A percentile compares a stretch with the other conserved stretches of the same genome.
Conservation (phyloP, 2,329 filamentous ascomycete species). For the Aureobasidium leucospermi region DNA sequence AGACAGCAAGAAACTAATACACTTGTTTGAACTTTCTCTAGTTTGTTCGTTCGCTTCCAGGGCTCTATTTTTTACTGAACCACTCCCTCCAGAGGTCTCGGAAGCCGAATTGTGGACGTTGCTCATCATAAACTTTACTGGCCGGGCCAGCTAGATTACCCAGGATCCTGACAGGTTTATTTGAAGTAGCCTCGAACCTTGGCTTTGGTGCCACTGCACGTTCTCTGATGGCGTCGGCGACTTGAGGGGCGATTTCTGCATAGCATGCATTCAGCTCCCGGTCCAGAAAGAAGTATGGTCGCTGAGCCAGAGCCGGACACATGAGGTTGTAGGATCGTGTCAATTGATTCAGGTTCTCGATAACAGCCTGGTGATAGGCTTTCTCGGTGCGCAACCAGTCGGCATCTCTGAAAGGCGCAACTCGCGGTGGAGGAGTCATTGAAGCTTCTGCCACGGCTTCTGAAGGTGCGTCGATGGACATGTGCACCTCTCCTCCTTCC, state of each 20-base stretch:
- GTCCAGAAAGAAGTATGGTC: conserved; percentile 79
- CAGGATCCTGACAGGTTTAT: conserved; percentile 49
- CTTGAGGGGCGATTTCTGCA: conserved; percentile 71
- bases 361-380: conserved; percentile 67
- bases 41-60: no score
- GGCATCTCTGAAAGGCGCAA: conserved; percentile 63
- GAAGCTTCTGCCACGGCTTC: neutral
- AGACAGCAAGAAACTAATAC: neutral
- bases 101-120: conserved; percentile 71
- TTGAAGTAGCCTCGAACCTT: conserved; percentile 36
- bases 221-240: conserved; percentile 65
- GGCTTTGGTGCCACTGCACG: conserved; percentile 48
- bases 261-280: conserved; percentile 77
- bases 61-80: conserved; percentile 32
- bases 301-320: conserved; percentile 85
- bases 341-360: conserved; percentile 70
- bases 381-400: conserved; percentile 66
- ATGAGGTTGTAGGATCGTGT: conserved; percentile 90
- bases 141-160: conserved; percentile 52
- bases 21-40: no score
- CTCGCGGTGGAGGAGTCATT: conserved; percentile 17
- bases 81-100: conserved; percentile 85
- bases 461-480: conserved; percentile 16
- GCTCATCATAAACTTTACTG: conserved; percentile 65
- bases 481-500: conserved; percentile 12